Evolutionary conservation across 1,139 yeast species (phyloP), one percentile per base, ranked within the genome.

Genomic region (Zygosaccharomyces sapae): DNA sequence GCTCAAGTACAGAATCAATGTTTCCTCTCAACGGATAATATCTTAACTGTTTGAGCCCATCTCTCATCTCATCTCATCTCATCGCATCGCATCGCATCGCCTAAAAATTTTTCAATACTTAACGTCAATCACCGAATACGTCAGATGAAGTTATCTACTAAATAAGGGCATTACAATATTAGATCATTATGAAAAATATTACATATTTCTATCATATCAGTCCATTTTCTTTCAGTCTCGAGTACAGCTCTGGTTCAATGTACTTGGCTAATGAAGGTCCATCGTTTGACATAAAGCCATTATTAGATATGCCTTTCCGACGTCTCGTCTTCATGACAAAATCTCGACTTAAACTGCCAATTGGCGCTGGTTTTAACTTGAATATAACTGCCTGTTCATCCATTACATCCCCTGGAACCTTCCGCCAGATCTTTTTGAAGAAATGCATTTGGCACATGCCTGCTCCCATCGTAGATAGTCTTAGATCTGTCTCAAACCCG

Each of bases 321-420:
- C 81, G 79, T 62, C 99, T 75, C 0, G 97, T 89, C 66, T 94
- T 94, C 67, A 86, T 69, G 39, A 89, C 83, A 60, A 90, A 88
- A 66, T 94, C 98, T 50, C 98, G 73, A 0, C 96, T 92, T 54
- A 90, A 69, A 1, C 86, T 81, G 20, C 73, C 72, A 0, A 72
- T 67, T 3, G 84, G 82, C 1, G 92, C 96, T 0, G 96, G 86
- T 55, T 80, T 80, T 61, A 92, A 72, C 35, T 81, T 76, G 7
- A 89, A 89, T 38, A 88, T 75, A 45, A 69, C 71, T 12, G 79
- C 79, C 24, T 77, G 75, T 22, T 69, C 68, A 63, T 90, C 96
- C 56, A 90, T 65, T 4, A 97, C 97, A 68, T 90, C 89, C 0
- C 98, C 98, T 1, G 97, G 96, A 0, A 87, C 95, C 6, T 73